These are phyloP conservation scores for Elongisporangium undulatum DNA, from an alignment of 352 stramenopile genomes.

Conservation along the genomic window DNA sequence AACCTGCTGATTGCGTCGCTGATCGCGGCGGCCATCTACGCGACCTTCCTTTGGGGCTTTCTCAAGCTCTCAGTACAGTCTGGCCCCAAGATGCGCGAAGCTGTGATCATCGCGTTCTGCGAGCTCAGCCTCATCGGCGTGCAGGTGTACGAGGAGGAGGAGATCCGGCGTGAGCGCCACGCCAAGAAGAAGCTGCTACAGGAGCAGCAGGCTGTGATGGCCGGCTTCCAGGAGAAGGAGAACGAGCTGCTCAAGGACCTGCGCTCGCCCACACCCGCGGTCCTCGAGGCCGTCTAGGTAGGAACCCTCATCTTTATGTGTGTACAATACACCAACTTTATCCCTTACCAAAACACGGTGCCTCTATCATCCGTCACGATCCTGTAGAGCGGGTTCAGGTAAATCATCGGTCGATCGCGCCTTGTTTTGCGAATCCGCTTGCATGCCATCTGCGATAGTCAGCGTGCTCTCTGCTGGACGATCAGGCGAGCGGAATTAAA, in stretches of 20 bases:
- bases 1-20: constrained; percentile 70
- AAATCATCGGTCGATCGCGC: neutral
- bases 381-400: neutral
- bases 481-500: neutral
- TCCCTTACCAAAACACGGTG: neutral
- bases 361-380: too few species aligned
- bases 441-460: neutral
- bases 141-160: constrained; percentile 66
- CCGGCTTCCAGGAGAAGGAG: constrained; percentile 17
- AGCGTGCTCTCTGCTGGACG: neutral
- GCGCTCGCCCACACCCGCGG: neutral
- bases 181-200: constrained; percentile 46
- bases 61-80: constrained; percentile 60
- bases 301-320: neutral
- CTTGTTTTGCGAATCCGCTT: neutral
- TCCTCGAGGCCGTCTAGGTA: neutral
- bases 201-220: constrained; percentile 32
- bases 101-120: constrained; percentile 54
- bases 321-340: neutral
- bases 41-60: constrained; percentile 35
- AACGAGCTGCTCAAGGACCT: constrained; percentile 19
- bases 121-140: constrained; percentile 67
- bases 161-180: constrained; percentile 53
- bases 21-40: constrained; percentile 47
- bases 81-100: constrained; percentile 54